Percentiles rank a stretch among this genome's conserved stretches.
phyloP scores from a whole-genome alignment of 495 filamentous ascomycete species.

The Cercophora sp. region DNA sequence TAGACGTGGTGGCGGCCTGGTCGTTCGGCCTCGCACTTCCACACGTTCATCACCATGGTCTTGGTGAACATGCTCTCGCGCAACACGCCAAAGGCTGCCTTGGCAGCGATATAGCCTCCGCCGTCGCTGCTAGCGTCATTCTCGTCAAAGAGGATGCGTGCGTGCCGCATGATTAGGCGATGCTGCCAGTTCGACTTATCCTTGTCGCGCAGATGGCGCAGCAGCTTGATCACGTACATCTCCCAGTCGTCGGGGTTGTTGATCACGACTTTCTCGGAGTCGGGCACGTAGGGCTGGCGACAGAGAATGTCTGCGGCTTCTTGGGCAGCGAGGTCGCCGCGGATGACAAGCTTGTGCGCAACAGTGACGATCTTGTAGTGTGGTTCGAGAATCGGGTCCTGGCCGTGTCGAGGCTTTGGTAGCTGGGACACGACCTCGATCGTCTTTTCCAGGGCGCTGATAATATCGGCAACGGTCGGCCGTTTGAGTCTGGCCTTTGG shows the following conservation, averaged over 20 bases:
- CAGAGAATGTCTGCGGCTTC: conserved; percentile 42
- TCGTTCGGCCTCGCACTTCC: conserved; percentile 90
- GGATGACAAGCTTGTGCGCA: conserved; percentile 72
- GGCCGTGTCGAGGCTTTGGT: conserved; percentile 73
- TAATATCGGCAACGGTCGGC: conserved; percentile 55
- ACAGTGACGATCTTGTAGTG: conserved; percentile 93
- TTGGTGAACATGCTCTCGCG: conserved; percentile 90
- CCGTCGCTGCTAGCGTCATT: conserved; percentile 24
- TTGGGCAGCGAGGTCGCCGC: conserved; percentile 40
- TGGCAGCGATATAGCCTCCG: conserved; percentile 36
- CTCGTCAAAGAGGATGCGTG: conserved; percentile 65
- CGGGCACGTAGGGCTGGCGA: conserved; percentile 41
- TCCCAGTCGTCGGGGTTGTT: conserved; percentile 65
- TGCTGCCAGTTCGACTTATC: conserved; percentile 99
- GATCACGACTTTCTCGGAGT: conserved; percentile 33
- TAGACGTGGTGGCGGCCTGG: conserved; percentile 92
- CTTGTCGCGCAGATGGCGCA: conserved; percentile 71
- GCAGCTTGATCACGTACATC: conserved; percentile 63
- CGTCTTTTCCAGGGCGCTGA: conserved; percentile 63
- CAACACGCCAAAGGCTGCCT: conserved; percentile 68
- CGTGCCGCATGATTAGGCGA: conserved; percentile 76
- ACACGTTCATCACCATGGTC: conserved; percentile 90
- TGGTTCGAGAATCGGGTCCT: conserved; percentile 87
- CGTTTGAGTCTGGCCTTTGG: conserved; percentile 35
- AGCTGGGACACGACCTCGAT: conserved; percentile 58